Conservation (phyloP, 2,329 filamentous ascomycete genomes). For the Hymenoscyphus linearis region DNA sequence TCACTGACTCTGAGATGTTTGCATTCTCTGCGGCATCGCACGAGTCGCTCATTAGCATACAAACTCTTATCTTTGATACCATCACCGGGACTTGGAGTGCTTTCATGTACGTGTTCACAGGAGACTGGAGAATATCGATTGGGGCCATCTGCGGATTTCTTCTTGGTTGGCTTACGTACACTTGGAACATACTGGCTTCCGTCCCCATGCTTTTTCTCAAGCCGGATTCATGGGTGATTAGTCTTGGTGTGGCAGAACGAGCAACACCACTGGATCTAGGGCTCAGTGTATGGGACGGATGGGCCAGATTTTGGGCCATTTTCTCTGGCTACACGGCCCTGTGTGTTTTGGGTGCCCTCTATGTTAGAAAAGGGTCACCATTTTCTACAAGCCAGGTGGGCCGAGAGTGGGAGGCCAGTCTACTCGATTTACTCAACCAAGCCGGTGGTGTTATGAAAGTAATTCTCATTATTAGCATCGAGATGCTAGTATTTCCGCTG, state of each 20-base stretch:
- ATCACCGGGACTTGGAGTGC: conserved; percentile 37
- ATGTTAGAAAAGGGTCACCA: conserved; percentile 67
- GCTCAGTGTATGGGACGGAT: conserved; percentile 62
- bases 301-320: conserved; percentile 66
- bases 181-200: conserved; percentile 24
- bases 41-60: conserved; percentile 58
- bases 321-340: conserved; percentile 75
- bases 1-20: conserved; percentile 56
- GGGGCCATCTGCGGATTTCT: conserved; percentile 8
- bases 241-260: conserved; percentile 42
- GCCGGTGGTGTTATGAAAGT: conserved; percentile 97
- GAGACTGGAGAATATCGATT: conserved; percentile 35
- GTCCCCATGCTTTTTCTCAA: conserved; percentile 37
- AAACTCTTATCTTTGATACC: conserved; percentile 43
- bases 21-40: conserved; percentile 75
- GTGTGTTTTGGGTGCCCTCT: conserved; percentile 68
- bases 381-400: conserved; percentile 54
- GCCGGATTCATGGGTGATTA: conserved; percentile 54
- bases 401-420: conserved; percentile 65
- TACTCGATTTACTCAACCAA: conserved; percentile 83
- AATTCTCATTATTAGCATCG: conserved; percentile 95
- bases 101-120: conserved; percentile 41
- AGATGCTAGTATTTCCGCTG: conserved; percentile 95
- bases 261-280: conserved; percentile 42
- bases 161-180: conserved; percentile 4